Conservation (phyloP, 2,329 filamentous ascomycete species). For the Calonectria multiphialidica region DNA sequence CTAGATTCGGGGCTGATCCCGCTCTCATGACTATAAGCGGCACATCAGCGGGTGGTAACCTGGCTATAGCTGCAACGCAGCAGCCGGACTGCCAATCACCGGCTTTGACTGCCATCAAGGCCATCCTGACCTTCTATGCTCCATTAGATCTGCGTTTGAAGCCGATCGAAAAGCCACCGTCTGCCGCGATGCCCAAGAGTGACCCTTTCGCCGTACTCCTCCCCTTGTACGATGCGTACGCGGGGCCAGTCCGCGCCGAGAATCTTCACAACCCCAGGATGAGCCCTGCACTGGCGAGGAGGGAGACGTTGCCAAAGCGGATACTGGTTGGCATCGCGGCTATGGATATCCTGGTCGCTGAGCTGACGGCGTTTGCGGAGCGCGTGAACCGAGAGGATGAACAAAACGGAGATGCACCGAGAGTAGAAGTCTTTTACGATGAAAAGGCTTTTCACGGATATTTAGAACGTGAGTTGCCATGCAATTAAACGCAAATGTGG, state of each 20-base stretch:
- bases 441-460: constrained; percentile 46
- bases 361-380: constrained; percentile 54
- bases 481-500: not conserved
- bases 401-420: constrained; percentile 17
- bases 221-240: constrained; percentile 59
- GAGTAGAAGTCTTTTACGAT: constrained; percentile 39
- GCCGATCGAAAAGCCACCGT: constrained; percentile 55
- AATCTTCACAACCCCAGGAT: constrained; percentile 50
- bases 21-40: constrained; percentile 57
- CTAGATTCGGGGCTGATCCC: constrained; percentile 51
- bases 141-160: constrained; percentile 53
- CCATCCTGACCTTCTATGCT: constrained; percentile 54
- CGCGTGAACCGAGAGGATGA: constrained; percentile 44
- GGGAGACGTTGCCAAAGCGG: constrained; percentile 49
- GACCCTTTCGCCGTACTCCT: constrained; percentile 54
- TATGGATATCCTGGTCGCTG: constrained; percentile 55
- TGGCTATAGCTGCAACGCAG: constrained; percentile 53
- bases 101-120: constrained; percentile 48
- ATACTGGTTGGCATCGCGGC: constrained; percentile 55
- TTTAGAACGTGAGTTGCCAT: constrained; percentile 37
- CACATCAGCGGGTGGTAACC: constrained; percentile 57
- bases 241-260: constrained; percentile 43
- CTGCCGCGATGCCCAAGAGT: constrained; percentile 44
- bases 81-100: constrained; percentile 36
- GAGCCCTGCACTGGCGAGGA: constrained; percentile 50